Base-by-base conservation (phyloP, 495 filamentous ascomycete species). In the Friedmanniomyces simplex region DNA sequence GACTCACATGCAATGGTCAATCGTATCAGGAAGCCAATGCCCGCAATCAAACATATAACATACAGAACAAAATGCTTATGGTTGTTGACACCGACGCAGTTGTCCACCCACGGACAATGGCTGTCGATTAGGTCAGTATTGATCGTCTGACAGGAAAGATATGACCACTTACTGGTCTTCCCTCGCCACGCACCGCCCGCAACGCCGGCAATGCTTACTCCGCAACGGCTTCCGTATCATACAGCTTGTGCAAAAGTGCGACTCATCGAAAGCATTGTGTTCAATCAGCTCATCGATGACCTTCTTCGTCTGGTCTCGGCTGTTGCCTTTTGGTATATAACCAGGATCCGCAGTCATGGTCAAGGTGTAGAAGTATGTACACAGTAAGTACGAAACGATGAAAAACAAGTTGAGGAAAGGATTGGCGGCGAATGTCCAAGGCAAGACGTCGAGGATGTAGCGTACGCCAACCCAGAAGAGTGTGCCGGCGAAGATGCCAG, bases 61-160 rank as follows among this genome's bases (percentile, higher is more conserved):
- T 95, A 98, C 22, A 96, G 69, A 56, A 96, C 85, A 72, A 98
- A 98, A 65, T 96, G 94, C 4, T 93, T 83, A 63, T 95, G 84
- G 67, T 98, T 98, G 67, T 95, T 96, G 39, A 91, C 78, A 42
- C 87, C 93, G 39, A 98, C 81, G 67, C 93, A 98, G 72, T 96
- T 96, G 70, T 93, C 84, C 37, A 96, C 89, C 93, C 93, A 98
- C 0, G 93, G 93, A 65, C 93, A 98, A 68, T 98, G 93, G 65
- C 91, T 97, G 28, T n/a, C 14, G 43, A 41, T 10, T 69, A 68
- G 84, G 75, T 58, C 30, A 58, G 55, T 28, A 39, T 52, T n/a
- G 25, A 16, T 45, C 39, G 32, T 24, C 30, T 16, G 49, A 12
- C 5, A 3, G 12, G 10, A 26, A 22, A 5, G 39, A 13, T 8